A percentile compares a stretch with the other conserved stretches of the same genome.
phyloP scores from a whole-genome alignment of 768 basidiomycete species.

The Boletus bicolor region DNA sequence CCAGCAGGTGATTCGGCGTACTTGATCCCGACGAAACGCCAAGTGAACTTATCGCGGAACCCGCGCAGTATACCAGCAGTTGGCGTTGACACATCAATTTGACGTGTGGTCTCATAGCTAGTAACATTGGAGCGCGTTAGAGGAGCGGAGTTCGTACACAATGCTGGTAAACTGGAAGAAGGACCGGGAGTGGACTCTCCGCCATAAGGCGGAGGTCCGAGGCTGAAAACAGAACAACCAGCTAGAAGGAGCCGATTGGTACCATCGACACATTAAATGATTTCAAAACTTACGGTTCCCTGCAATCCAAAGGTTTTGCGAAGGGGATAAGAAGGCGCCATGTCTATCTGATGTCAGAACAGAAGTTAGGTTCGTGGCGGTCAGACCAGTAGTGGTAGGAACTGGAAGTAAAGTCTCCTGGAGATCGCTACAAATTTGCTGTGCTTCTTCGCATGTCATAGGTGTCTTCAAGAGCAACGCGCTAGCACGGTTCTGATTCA shows the following conservation, averaged over 20 bases:
- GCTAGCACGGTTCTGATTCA: constrained; percentile 11
- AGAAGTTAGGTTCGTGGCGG: no score
- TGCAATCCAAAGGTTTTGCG: constrained; percentile 6
- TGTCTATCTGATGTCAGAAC: background rate
- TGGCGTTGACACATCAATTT: constrained; percentile 12
- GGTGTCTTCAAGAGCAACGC: constrained; percentile 5
- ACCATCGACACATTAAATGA: background rate
- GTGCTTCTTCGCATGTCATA: constrained; percentile 7
- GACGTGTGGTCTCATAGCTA: constrained; percentile 6
- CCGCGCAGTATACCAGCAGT: constrained; percentile 11
- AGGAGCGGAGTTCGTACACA: constrained; percentile 16
- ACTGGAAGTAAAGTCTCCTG: constrained; percentile 6
- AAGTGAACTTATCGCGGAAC: constrained; percentile 15
- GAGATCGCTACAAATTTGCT: background rate
- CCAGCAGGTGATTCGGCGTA: constrained; percentile 7
- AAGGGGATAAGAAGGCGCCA: constrained; percentile 3
- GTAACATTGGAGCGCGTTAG: constrained; percentile 15
- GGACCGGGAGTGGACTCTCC: background rate
- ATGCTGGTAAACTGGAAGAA: background rate
- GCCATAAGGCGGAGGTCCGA: background rate
- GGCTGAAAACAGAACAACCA: background rate
- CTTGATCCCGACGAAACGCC: constrained; percentile 14
- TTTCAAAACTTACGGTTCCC: background rate
- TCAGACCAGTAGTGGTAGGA: constrained; percentile 4
- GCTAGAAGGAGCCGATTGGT: background rate